Conservation (phyloP, 306 rosid species). For the Cyclanthera cordifolia region DNA sequence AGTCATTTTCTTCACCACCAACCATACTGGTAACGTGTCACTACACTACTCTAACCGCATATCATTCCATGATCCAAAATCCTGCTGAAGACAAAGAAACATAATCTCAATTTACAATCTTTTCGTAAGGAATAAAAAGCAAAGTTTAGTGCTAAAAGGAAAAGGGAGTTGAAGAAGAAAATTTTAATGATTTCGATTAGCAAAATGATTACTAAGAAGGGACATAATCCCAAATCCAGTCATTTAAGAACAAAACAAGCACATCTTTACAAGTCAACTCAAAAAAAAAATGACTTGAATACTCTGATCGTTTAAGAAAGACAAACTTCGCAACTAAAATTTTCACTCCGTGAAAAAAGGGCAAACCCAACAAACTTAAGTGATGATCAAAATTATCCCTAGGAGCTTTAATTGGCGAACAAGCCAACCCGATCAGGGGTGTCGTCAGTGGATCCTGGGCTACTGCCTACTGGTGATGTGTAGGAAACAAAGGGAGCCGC, state of each 20-base stretch:
- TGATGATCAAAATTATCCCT: too few species aligned
- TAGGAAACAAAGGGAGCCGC: too few species aligned
- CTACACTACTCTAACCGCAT: neutral
- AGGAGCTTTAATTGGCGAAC: too few species aligned
- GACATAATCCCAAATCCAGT: neutral
- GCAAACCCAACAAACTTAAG: neutral
- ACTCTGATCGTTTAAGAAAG: neutral
- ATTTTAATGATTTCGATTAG: too few species aligned
- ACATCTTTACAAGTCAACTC: conserved; percentile 2
- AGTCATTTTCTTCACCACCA: conserved; percentile 12
- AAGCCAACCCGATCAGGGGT: too few species aligned
- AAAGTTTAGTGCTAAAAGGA: neutral
- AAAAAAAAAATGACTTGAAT: neutral
- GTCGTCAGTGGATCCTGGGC: too few species aligned
- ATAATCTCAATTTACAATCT: neutral
- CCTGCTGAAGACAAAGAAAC: neutral
- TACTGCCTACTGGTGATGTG: too few species aligned
- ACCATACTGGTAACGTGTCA: conserved; percentile 6
- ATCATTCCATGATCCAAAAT: neutral
- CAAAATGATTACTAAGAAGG: too few species aligned
- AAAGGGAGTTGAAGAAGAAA: too few species aligned
- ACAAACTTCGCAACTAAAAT: neutral
- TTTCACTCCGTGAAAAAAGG: neutral
- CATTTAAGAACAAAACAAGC: neutral
- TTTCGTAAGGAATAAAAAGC: neutral